These are phyloP conservation scores for Ceratobasidium sp. DNA, from an alignment of 1,284 basidiomycete species.

Conservation along the genomic window DNA sequence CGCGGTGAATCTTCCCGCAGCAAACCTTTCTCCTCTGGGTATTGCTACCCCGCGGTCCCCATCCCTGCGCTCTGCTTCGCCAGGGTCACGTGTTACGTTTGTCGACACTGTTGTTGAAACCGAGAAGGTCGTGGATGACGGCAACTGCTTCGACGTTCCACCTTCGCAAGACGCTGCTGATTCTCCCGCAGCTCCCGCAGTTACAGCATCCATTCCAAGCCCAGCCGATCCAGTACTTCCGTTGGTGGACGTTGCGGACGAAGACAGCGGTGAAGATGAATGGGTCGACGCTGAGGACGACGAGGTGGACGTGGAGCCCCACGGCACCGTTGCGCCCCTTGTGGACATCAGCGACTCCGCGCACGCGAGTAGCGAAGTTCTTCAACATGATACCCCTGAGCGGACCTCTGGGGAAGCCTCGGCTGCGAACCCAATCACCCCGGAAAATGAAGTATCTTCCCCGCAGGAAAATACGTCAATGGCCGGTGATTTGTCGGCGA, in stretches of 20 bases:
- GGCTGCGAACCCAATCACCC: neutral
- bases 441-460: neutral
- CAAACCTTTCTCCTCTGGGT: conserved; percentile 17
- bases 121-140: neutral
- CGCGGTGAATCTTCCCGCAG: conserved; percentile 3
- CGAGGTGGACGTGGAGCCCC: conserved; percentile 22
- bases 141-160: too few species aligned
- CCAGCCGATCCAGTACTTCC: neutral
- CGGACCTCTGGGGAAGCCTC: neutral
- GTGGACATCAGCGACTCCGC: neutral
- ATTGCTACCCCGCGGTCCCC: conserved; percentile 17
- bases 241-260: conserved; percentile 8
- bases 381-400: conserved; percentile 13
- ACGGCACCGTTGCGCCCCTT: neutral
- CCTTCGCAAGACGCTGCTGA: too few species aligned
- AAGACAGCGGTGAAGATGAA: conserved; percentile 16
- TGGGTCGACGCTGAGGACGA: conserved; percentile 43
- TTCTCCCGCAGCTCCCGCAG: too few species aligned
- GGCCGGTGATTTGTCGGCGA: neutral
- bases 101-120: conserved; percentile 16
- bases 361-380: neutral
- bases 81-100: conserved; percentile 37
- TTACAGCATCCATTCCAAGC: too few species aligned
- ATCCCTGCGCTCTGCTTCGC: conserved; percentile 38
- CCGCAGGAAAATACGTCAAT: neutral